A percentile compares a stretch with the other conserved stretches of the same genome.
phyloP scores from a whole-genome alignment of 148 eudicot genomes.

The Silene latifolia region DNA sequence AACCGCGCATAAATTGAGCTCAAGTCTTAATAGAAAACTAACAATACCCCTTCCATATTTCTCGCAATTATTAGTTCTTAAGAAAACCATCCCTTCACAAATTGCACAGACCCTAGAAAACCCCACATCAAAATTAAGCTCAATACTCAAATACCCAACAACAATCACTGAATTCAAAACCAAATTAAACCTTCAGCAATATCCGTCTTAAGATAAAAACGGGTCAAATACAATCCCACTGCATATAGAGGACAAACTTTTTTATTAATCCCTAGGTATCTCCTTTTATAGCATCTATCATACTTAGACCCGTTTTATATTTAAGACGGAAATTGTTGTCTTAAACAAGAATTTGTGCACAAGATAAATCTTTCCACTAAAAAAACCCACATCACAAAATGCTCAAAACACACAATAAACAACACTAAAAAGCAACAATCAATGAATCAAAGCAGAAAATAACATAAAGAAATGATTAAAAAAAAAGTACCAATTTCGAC shows the following conservation, averaged over 20 bases:
- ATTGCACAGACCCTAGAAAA: neutral
- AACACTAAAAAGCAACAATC: neutral
- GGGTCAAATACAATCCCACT: no score
- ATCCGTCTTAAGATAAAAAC: no score
- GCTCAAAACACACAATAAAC: neutral
- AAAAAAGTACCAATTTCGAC: constrained; percentile 68
- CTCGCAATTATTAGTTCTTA: neutral
- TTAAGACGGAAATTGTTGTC: no score
- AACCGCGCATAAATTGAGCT: neutral
- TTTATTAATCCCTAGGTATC: no score
- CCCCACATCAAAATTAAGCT: neutral
- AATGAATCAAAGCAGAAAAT: neutral
- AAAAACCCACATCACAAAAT: constrained; percentile 9
- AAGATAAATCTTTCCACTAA: neutral
- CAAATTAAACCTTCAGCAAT: neutral
- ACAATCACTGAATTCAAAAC: neutral
- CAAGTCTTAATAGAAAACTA: neutral
- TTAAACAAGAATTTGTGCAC: no score
- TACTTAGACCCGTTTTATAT: no score
- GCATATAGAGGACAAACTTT: no score
- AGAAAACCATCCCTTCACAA: neutral
- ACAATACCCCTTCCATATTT: neutral
- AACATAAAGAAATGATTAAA: neutral
- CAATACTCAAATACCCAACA: neutral
- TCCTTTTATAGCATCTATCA: no score